Conservation (phyloP, 768 basidiomycete genomes). For the Suillus occidentalis region DNA sequence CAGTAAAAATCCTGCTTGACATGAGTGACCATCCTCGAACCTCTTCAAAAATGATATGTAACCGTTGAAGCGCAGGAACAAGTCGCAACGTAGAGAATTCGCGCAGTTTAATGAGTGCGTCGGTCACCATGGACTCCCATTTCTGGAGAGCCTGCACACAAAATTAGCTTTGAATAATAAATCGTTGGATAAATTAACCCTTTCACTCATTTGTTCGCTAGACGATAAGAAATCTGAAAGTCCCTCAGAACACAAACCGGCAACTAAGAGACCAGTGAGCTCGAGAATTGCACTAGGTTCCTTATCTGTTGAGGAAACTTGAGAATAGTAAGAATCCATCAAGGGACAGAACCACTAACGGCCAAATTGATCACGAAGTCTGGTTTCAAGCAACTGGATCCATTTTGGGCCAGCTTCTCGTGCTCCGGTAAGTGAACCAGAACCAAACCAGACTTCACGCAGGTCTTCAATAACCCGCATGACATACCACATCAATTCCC, state of each 20-base stretch:
- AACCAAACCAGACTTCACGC: slow-evolving; percentile 71
- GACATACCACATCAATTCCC: slow-evolving; percentile 71
- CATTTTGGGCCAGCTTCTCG: slow-evolving; percentile 73
- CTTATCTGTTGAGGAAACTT: slow-evolving; percentile 43
- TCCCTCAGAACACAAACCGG: slow-evolving; percentile 70
- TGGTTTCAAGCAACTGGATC: slow-evolving; percentile 62
- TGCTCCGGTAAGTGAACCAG: slow-evolving; percentile 63
- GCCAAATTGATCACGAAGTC: slow-evolving; percentile 65
- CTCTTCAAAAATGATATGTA: slow-evolving; percentile 76
- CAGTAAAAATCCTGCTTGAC: slow-evolving; percentile 42
- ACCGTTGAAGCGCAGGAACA: slow-evolving; percentile 72
- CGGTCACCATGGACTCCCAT: slow-evolving; percentile 75
- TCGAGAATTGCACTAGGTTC: slow-evolving; percentile 67
- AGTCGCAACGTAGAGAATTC: slow-evolving; percentile 71
- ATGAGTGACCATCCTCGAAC: slow-evolving; percentile 74
- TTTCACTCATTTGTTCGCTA: slow-evolving; percentile 78
- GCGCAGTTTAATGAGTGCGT: slow-evolving; percentile 69
- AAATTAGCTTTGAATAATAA: slow-evolving; percentile 20
- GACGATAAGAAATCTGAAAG: slow-evolving; percentile 75
- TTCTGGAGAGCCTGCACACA: slow-evolving; percentile 67
- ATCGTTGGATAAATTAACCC: slow-evolving; percentile 45
- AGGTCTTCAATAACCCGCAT: slow-evolving; percentile 74
- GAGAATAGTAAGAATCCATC: background rate
- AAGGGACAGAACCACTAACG: slow-evolving; percentile 41
- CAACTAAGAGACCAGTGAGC: slow-evolving; percentile 66